A percentile compares a stretch with the other conserved stretches of the same genome.
phyloP scores from a whole-genome alignment of 495 filamentous ascomycete genomes.

The Aspergillus hancockii region DNA sequence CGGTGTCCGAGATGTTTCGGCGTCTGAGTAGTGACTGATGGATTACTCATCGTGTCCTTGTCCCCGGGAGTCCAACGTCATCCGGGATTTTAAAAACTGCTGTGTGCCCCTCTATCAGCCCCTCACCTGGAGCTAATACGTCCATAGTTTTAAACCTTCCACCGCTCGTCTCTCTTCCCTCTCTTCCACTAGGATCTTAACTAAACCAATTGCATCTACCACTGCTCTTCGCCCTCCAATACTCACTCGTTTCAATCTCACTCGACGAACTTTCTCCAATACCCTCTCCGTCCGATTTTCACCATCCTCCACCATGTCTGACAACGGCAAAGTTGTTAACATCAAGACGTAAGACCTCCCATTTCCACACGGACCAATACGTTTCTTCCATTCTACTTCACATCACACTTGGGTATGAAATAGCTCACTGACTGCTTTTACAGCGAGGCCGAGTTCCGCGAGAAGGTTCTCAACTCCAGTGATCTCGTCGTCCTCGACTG shows the following conservation, averaged over 20 bases:
- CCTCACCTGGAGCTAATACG: constrained; percentile 30
- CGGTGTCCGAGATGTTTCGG: constrained; percentile 10
- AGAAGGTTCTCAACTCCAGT: constrained; percentile 33
- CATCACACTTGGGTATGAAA: constrained; percentile 10
- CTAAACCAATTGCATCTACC: constrained; percentile 15
- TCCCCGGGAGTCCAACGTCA: constrained; percentile 14
- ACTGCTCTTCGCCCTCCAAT: constrained; percentile 28
- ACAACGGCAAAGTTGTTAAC: constrained; percentile 27
- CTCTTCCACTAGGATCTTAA: constrained; percentile 19
- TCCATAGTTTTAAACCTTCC: constrained; percentile 25
- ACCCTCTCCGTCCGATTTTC: constrained; percentile 43
- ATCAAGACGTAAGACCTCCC: constrained; percentile 36
- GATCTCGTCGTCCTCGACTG: constrained; percentile 79
- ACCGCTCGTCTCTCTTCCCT: constrained; percentile 17
- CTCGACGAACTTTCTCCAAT: constrained; percentile 32
- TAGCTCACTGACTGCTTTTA: constrained; percentile 10
- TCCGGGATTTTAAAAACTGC: constrained; percentile 21
- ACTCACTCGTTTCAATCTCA: constrained; percentile 22
- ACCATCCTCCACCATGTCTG: constrained; percentile 53
- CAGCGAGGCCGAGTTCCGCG: constrained; percentile 62
- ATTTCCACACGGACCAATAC: not conserved
- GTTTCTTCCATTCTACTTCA: too few relatives aligned
- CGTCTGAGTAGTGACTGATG: not conserved
- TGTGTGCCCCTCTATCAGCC: constrained; percentile 19
- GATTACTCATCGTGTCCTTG: constrained; percentile 8